A percentile compares a stretch with the other conserved stretches of the same genome.
phyloP scores from a whole-genome alignment of 202 grass and related monocot species.

The Sporobolus alterniflorus region DNA sequence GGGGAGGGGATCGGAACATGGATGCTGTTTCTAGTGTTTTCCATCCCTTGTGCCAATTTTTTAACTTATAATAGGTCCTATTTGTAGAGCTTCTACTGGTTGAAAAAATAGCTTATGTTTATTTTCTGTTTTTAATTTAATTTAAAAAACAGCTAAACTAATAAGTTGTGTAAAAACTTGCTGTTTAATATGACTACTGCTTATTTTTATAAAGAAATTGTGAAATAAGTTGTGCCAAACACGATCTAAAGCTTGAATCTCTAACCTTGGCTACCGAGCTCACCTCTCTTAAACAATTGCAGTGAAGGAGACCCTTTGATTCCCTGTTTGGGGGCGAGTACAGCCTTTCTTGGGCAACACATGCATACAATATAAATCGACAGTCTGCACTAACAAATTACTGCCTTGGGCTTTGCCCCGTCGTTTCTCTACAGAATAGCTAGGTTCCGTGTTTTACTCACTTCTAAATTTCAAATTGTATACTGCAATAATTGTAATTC shows the following conservation, averaged over 20 bases:
- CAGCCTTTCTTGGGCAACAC: constrained; percentile 80
- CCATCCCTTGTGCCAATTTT: constrained; percentile 74
- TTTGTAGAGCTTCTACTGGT: too few relatives aligned
- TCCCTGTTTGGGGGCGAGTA: constrained; percentile 74
- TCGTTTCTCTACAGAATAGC: constrained; percentile 52
- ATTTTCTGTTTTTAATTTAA: too few relatives aligned
- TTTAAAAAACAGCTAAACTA: too few relatives aligned
- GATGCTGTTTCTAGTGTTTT: constrained; percentile 99
- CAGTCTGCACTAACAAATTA: constrained; percentile 72
- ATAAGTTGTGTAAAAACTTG: too few relatives aligned
- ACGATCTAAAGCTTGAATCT: constrained; percentile 73
- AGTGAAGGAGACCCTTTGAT: constrained; percentile 68
- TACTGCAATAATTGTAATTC: constrained; percentile 38
- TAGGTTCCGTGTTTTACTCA: constrained; percentile 63
- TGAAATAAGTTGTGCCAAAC: too few relatives aligned
- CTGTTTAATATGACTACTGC: too few relatives aligned
- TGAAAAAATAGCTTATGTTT: too few relatives aligned
- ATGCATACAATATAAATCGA: constrained; percentile 64
- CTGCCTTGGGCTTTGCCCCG: constrained; percentile 76
- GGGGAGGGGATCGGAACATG: constrained; percentile 90
- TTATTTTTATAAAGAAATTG: too few relatives aligned
- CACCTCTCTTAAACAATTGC: constrained; percentile 61
- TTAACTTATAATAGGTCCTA: constrained; percentile 79
- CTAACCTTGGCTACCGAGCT: constrained; percentile 69
- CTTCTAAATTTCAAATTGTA: constrained; percentile 57